These are phyloP conservation scores for Phaffia australis DNA, from an alignment of 768 basidiomycete genomes.

Conservation along the genomic window DNA sequence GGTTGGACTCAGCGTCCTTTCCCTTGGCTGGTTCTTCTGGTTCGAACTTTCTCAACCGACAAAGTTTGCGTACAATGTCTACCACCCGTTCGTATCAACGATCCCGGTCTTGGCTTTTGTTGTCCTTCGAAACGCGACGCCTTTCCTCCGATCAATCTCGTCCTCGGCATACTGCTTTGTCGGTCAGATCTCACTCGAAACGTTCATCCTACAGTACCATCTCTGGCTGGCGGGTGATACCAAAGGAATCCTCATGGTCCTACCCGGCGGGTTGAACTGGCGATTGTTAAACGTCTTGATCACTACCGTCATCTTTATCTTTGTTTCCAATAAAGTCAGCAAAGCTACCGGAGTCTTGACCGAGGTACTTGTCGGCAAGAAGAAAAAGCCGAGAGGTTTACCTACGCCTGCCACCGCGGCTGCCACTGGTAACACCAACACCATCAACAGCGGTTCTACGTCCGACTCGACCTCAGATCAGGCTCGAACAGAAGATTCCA, in stretches of 20 bases:
- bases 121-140: conserved; percentile 63
- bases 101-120: conserved; percentile 69
- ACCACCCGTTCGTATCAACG: conserved; percentile 71
- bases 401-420: conserved; percentile 6
- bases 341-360: conserved; percentile 66
- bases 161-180: conserved; percentile 66
- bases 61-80: conserved; percentile 76
- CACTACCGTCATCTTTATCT: conserved; percentile 67
- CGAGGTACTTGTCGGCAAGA: conserved; percentile 40
- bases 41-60: conserved; percentile 66
- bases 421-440: neutral
- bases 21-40: conserved; percentile 63
- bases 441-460: neutral
- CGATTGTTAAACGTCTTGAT: conserved; percentile 67
- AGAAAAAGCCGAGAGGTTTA: conserved; percentile 26
- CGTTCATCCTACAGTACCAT: conserved; percentile 80
- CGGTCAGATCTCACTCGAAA: conserved; percentile 78
- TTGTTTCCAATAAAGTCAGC: conserved; percentile 63
- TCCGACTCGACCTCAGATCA: neutral
- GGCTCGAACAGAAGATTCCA: neutral
- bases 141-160: conserved; percentile 56
- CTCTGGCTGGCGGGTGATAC: conserved; percentile 76
- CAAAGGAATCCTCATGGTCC: conserved; percentile 60
- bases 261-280: conserved; percentile 58
- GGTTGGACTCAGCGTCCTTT: conserved; percentile 46